Percentiles rank a stretch among this genome's conserved stretches.
Conservation (phyloP, 1,284 basidiomycete species). For the Marasmius tenuissimus region DNA sequence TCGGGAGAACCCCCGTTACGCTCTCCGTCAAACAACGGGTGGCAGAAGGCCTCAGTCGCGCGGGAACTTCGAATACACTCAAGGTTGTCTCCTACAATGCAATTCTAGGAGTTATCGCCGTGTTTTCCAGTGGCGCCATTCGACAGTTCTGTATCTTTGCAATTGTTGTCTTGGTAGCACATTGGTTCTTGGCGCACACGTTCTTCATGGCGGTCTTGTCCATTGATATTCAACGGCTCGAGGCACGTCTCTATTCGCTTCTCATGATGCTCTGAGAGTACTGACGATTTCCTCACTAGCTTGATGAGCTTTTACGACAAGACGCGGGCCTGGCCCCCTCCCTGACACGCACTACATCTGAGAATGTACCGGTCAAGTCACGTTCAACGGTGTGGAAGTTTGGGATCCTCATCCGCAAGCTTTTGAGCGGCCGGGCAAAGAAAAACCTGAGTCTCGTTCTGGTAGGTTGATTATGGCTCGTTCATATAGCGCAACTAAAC, state of each 20-base stretch:
- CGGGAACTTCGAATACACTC: conserved; percentile 88
- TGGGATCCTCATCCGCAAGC: conserved; percentile 40
- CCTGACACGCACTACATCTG: conserved; percentile 26
- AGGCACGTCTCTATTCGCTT: conserved; percentile 44
- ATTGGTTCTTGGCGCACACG: conserved; percentile 94
- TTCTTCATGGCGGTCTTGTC: conserved; percentile 90
- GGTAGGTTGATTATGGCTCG: conserved; percentile 41
- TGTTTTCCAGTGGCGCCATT: conserved; percentile 80
- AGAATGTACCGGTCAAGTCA: conserved; percentile 28
- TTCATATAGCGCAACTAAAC: conserved; percentile 6
- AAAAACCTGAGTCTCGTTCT: conserved; percentile 82
- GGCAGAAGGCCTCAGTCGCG: conserved; percentile 83
- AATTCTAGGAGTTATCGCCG: conserved; percentile 78
- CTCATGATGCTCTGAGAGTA: background rate
- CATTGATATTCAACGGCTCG: conserved; percentile 88
- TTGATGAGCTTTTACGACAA: conserved; percentile 77
- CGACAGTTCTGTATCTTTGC: conserved; percentile 94
- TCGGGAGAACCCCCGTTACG: conserved; percentile 86
- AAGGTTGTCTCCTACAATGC: conserved; percentile 89
- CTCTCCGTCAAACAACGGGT: conserved; percentile 92
- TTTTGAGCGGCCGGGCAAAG: conserved; percentile 71
- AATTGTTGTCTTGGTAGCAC: conserved; percentile 90
- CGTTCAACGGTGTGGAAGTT: conserved; percentile 46
- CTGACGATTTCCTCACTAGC: conserved; percentile 34
- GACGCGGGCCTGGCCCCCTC: conserved; percentile 50